Conservation (phyloP, 73 alveolate genomes). For the Tetrahymena elliotti region DNA sequence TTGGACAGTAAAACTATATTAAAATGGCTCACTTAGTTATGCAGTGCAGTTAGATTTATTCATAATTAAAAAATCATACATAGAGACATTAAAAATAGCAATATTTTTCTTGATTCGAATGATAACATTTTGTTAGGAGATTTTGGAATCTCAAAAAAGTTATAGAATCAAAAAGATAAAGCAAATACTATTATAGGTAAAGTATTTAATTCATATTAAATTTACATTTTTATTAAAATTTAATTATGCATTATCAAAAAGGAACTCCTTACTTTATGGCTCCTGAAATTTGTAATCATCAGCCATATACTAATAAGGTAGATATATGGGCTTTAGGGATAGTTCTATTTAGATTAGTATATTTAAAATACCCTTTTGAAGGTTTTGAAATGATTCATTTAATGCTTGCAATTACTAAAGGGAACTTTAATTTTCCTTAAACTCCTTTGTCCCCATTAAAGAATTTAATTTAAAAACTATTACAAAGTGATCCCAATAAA, state of each 20-base stretch:
- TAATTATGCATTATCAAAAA: not conserved
- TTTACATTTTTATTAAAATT: not conserved
- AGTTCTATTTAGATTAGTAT: not conserved
- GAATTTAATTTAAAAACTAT: not conserved
- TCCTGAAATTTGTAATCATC: not conserved
- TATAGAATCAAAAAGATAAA: not conserved
- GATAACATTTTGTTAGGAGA: not conserved
- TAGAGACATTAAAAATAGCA: not conserved
- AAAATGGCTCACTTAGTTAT: not conserved
- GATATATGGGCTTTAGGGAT: constrained; percentile 17
- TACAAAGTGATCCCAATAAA: not conserved
- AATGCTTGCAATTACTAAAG: not conserved
- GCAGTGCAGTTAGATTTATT: not conserved
- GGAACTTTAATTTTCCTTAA: not conserved
- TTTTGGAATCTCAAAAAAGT: not conserved
- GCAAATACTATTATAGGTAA: not conserved
- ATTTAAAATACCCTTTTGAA: constrained; percentile 3
- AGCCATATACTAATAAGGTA: not conserved
- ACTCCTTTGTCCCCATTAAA: not conserved
- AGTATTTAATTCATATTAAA: not conserved
- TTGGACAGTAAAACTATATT: not conserved
- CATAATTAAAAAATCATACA: not conserved
- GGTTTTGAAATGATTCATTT: not conserved
- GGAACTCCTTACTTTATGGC: constrained; percentile 8
- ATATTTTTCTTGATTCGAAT: not conserved